phyloP scores from a whole-genome alignment of 352 stramenopile genomes.

The Pythium vanterpoolii region DNA sequence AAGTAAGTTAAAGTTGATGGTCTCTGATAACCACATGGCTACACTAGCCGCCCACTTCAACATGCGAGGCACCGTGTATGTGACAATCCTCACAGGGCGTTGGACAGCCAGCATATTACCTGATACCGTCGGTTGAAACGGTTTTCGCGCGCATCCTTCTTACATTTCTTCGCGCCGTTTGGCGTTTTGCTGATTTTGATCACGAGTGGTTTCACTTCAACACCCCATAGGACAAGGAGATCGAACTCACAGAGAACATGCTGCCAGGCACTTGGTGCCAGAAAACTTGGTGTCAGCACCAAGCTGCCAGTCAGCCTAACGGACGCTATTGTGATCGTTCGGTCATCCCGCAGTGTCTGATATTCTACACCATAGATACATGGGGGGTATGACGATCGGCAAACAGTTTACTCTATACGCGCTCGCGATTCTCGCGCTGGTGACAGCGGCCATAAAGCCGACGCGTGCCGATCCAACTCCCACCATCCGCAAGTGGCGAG shows the following conservation, averaged over 20 bases:
- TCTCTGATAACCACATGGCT: no score
- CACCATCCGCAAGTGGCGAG: constrained; percentile 10
- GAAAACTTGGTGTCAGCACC: no score
- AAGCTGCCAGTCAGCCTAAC: neutral
- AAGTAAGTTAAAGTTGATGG: no score
- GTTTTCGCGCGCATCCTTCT: neutral
- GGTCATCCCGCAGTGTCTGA: neutral
- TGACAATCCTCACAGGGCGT: neutral
- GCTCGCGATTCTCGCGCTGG: neutral
- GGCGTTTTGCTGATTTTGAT: neutral
- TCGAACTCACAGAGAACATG: no score
- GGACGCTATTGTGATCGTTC: neutral
- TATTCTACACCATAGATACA: neutral
- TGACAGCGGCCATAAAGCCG: neutral
- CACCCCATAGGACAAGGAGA: no score
- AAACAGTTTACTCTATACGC: neutral
- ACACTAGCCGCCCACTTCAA: no score
- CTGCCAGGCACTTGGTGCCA: no score
- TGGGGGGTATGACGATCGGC: neutral
- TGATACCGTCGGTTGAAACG: neutral
- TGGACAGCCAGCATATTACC: no score
- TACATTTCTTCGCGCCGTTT: neutral
- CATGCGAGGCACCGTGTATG: no score
- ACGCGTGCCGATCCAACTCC: neutral
- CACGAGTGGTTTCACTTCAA: neutral